A percentile compares a stretch with the other conserved stretches of the same genome.
Evolutionary conservation across 768 basidiomycete genomes (phyloP).

Genomic region (Paxillus ammoniavirescens): DNA sequence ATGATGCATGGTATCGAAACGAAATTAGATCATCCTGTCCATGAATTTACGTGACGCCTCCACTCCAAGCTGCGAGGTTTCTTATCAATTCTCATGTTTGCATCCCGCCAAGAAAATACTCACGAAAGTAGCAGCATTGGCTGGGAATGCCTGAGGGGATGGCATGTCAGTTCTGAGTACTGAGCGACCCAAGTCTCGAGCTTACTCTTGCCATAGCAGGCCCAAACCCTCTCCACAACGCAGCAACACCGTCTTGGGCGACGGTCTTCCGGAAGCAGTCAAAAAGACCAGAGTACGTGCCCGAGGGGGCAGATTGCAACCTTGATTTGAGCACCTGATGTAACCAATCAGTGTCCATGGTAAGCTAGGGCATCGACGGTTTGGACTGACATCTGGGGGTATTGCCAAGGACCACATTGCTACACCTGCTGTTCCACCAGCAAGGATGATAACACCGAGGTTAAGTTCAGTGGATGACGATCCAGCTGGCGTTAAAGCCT

Average conservation of each 20-base stretch:
- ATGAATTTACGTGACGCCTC: conserved; percentile 84
- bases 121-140: conserved; percentile 93
- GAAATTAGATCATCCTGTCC: conserved; percentile 57
- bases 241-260: conserved; percentile 79
- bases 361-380: not conserved
- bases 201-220: conserved; percentile 92
- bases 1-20: conserved; percentile 1
- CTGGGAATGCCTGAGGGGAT: conserved; percentile 83
- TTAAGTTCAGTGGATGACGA: conserved; percentile 80
- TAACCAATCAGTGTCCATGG: conserved; percentile 5
- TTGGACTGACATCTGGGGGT: conserved; percentile 81
- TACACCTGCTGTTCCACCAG: conserved; percentile 92
- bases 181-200: conserved; percentile 6
- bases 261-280: conserved; percentile 94
- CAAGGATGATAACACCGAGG: conserved; percentile 81
- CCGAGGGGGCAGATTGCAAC: conserved; percentile 93
- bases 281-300: conserved; percentile 92
- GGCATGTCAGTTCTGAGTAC: not conserved
- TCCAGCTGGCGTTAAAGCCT: conserved; percentile 75
- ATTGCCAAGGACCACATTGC: conserved; percentile 99
- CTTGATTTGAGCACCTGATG: conserved; percentile 90
- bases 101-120: conserved; percentile 31
- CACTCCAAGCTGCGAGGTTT: conserved; percentile 70
- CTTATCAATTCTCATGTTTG: not conserved
- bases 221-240: conserved; percentile 96